These are phyloP conservation scores for Tripterygium wilfordii DNA, from an alignment of 177 flowering plant species.

Conservation along the genomic window DNA sequence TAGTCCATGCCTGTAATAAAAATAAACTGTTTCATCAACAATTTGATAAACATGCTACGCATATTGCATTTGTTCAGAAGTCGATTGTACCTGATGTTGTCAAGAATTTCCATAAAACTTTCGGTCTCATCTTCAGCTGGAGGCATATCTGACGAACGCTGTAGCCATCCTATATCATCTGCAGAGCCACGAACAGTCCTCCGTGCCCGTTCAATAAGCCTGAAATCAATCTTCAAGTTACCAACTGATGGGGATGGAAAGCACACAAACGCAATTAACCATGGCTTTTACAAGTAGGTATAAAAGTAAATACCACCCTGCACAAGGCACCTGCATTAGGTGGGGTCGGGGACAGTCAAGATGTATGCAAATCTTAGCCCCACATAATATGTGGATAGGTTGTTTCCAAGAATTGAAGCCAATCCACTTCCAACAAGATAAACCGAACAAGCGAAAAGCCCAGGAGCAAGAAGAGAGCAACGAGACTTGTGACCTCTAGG, in stretches of 20 bases:
- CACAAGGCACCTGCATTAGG: too few relatives aligned
- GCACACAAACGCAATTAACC: not conserved
- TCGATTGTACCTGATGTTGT: conserved; percentile 48
- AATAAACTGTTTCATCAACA: conserved; percentile 13
- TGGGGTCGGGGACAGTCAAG: too few relatives aligned
- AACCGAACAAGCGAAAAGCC: too few relatives aligned
- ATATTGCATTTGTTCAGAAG: not conserved
- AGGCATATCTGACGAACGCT: conserved; percentile 66
- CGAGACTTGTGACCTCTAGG: too few relatives aligned
- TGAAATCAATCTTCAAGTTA: conserved; percentile 18
- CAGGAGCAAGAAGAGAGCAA: too few relatives aligned
- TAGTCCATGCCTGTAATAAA: conserved; percentile 72
- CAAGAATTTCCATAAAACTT: conserved; percentile 69
- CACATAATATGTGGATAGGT: too few relatives aligned
- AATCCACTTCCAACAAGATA: too few relatives aligned
- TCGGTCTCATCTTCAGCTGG: conserved; percentile 86
- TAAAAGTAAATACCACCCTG: too few relatives aligned
- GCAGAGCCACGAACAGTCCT: conserved; percentile 91
- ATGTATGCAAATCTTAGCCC: too few relatives aligned
- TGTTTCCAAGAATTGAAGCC: too few relatives aligned
- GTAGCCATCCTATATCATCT: conserved; percentile 95
- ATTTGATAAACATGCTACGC: conserved; percentile 2
- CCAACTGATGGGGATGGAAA: not conserved
- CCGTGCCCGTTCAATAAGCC: conserved; percentile 73
- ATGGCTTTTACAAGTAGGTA: not conserved